A percentile compares a stretch with the other conserved stretches of the same genome.
Evolutionary conservation across 2,329 filamentous ascomycete genomes (phyloP).

Genomic region (Aspergillus brasiliensis): DNA sequence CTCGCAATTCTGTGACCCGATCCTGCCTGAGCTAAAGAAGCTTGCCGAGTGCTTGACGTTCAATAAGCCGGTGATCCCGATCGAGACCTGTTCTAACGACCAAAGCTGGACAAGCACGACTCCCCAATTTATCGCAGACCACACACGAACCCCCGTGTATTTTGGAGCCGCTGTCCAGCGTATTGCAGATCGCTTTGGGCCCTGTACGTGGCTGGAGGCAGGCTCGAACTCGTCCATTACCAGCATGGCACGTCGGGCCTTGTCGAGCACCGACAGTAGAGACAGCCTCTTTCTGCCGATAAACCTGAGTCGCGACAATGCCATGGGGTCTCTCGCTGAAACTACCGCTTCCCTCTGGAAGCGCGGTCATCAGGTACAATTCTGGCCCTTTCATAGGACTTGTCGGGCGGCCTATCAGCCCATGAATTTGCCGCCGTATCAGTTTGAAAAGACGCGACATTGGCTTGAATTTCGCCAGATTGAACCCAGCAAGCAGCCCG

Average conservation of each 20-base stretch:
- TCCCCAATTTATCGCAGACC: constrained; percentile 39
- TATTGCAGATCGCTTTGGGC: constrained; percentile 31
- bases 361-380: background rate
- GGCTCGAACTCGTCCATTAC: constrained; percentile 39
- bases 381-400: background rate
- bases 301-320: no score
- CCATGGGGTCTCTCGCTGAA: background rate
- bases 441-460: background rate
- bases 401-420: background rate
- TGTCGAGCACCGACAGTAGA: constrained; percentile 10
- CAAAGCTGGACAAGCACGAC: constrained; percentile 3
- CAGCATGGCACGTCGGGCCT: constrained; percentile 30
- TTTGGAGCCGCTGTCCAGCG: constrained; percentile 50
- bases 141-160: constrained; percentile 50
- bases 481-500: background rate
- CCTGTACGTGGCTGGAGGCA: constrained; percentile 45
- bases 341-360: background rate
- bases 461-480: no score
- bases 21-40: constrained; percentile 30
- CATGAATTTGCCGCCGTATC: background rate
- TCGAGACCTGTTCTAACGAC: constrained; percentile 19
- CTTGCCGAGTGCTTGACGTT: constrained; percentile 35
- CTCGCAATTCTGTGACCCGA: constrained; percentile 43
- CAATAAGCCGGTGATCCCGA: constrained; percentile 32
- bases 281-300: background rate